Evolutionary conservation across 306 rosid genomes (phyloP).

Genomic region (Astragalus glycyphyllos): DNA sequence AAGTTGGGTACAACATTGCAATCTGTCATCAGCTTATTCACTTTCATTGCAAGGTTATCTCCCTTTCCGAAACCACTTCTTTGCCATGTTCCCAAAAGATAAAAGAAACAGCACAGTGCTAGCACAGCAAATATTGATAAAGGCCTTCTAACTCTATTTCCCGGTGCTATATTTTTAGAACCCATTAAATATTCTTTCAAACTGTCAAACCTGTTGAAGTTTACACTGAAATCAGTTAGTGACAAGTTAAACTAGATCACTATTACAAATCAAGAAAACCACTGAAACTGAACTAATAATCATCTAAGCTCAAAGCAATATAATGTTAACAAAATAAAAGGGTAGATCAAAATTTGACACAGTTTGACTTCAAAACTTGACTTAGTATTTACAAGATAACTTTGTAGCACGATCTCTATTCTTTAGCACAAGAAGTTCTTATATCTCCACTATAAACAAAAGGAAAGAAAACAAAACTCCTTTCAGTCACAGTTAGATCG

Average conservation of each 20-base stretch:
- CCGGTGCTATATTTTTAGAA: conserved; percentile 60
- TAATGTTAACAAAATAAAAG: neutral
- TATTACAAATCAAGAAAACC: conserved; percentile 35
- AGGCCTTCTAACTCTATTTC: conserved; percentile 67
- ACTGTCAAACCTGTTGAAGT: conserved; percentile 41
- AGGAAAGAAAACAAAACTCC: conserved; percentile 7
- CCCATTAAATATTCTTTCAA: conserved; percentile 61
- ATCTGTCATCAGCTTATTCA: conserved; percentile 66
- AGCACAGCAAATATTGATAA: conserved; percentile 78
- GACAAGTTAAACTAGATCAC: conserved; percentile 2
- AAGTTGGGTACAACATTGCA: conserved; percentile 65
- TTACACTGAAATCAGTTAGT: conserved; percentile 30
- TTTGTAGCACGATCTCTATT: conserved; percentile 11
- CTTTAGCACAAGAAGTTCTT: conserved; percentile 2
- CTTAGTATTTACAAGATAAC: neutral
- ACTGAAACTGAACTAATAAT: conserved; percentile 11
- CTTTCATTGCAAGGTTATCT: conserved; percentile 69
- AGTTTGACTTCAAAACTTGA: conserved; percentile 1
- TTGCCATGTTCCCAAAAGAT: conserved; percentile 98
- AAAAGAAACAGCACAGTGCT: conserved; percentile 83
- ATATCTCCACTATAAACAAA: neutral
- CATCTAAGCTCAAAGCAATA: conserved; percentile 14
- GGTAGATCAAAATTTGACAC: conserved; percentile 1
- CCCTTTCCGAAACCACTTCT: conserved; percentile 88
- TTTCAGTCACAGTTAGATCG: neutral